A percentile compares a stretch with the other conserved stretches of the same genome.
Evolutionary conservation across 257 asterid genomes (phyloP).

Genomic region (Craterostigma plantagineum): DNA sequence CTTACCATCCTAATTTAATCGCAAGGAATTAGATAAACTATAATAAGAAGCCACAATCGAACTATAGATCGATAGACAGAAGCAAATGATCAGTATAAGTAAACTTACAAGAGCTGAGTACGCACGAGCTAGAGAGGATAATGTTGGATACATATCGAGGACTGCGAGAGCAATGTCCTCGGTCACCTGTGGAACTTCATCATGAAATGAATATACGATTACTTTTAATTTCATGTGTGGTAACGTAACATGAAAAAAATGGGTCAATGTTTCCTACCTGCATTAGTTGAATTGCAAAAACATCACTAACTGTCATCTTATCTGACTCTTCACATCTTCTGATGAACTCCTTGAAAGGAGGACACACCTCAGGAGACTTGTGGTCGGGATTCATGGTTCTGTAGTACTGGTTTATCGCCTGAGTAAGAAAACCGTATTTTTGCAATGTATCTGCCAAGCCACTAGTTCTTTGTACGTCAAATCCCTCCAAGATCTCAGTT

Average conservation of each 20-base stretch:
- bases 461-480: slow-evolving; percentile 81
- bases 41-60: not conserved
- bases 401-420: slow-evolving; percentile 57
- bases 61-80: no score
- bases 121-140: slow-evolving; percentile 65
- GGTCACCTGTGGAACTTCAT: slow-evolving; percentile 82
- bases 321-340: slow-evolving; percentile 66
- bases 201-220: not conserved
- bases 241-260: not conserved
- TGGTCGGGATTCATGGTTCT: slow-evolving; percentile 32
- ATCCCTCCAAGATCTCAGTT: slow-evolving; percentile 95
- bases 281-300: slow-evolving; percentile 92
- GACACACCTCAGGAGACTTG: slow-evolving; percentile 29
- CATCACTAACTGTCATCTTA: slow-evolving; percentile 76
- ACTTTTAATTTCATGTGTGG: not conserved
- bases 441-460: slow-evolving; percentile 80
- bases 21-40: not conserved
- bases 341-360: slow-evolving; percentile 47
- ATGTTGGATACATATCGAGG: slow-evolving; percentile 72
- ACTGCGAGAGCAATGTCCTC: slow-evolving; percentile 86
- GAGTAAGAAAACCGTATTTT: slow-evolving; percentile 78
- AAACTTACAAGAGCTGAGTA: slow-evolving; percentile 64
- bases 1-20: slow-evolving; percentile 42
- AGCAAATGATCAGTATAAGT: no score
- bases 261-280: slow-evolving; percentile 33